phyloP scores from a whole-genome alignment of 768 basidiomycete species.

The Tremella mesenterica region DNA sequence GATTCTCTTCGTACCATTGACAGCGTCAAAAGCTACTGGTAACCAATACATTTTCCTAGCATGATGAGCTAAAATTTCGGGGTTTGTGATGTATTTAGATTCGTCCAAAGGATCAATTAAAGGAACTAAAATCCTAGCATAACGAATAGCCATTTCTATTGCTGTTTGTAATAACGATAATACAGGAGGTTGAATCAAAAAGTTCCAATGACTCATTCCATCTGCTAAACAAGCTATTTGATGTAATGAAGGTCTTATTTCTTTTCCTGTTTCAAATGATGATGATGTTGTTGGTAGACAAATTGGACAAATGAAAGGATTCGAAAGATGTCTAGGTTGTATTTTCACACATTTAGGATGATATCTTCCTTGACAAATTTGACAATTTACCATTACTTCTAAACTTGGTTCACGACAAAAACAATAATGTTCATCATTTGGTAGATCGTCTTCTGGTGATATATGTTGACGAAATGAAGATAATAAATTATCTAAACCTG shows the following conservation, averaged over 20 bases:
- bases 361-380: slow-evolving; percentile 30
- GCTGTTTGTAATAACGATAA: slow-evolving; percentile 14
- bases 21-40: slow-evolving; percentile 22
- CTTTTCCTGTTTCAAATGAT: slow-evolving; percentile 4
- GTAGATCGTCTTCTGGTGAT: slow-evolving; percentile 26
- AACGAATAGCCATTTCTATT: slow-evolving; percentile 17
- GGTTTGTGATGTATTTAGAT: slow-evolving; percentile 7
- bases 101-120: slow-evolving; percentile 10
- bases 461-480: slow-evolving; percentile 19
- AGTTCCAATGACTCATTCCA: slow-evolving; percentile 18
- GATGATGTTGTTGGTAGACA: too few relatives aligned
- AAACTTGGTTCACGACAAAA: slow-evolving; percentile 34
- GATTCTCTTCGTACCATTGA: slow-evolving; percentile 13
- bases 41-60: slow-evolving; percentile 32
- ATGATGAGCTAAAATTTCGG: slow-evolving; percentile 16
- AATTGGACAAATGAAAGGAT: slow-evolving; percentile 20
- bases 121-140: slow-evolving; percentile 12
- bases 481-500: slow-evolving; percentile 13
- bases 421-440: slow-evolving; percentile 24
- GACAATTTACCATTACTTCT: slow-evolving; percentile 35
- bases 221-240: slow-evolving; percentile 20
- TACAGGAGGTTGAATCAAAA: slow-evolving; percentile 28
- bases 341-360: slow-evolving; percentile 38
- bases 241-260: slow-evolving; percentile 21
- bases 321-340: slow-evolving; percentile 10